Evolutionary conservation across 306 rosid species (phyloP).

Genomic region (Quercus cerris): DNA sequence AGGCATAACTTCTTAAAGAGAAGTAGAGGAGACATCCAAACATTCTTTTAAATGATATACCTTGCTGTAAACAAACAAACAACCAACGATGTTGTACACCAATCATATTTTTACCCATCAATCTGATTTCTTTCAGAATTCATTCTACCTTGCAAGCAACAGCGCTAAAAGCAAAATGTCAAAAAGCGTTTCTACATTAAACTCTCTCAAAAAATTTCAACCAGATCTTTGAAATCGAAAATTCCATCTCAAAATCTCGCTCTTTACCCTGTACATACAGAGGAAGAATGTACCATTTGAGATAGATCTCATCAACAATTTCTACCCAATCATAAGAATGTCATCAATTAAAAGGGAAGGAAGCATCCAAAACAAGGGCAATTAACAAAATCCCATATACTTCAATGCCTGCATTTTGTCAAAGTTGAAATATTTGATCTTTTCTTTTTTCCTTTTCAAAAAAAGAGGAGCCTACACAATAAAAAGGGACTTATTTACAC

Average conservation of each 20-base stretch:
- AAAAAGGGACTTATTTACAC: conserved; percentile 11
- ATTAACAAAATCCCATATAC: neutral
- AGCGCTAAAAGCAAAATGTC: neutral
- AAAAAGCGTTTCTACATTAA: neutral
- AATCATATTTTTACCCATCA: no score
- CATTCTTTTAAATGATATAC: neutral
- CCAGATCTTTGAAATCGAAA: no score
- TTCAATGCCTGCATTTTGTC: neutral
- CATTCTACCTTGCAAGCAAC: neutral
- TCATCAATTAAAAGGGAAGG: neutral
- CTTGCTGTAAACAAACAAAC: no score
- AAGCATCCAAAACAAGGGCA: neutral
- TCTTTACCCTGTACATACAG: no score
- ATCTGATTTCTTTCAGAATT: neutral
- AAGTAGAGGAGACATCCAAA: neutral
- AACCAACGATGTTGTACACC: no score
- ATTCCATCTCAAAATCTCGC: no score
- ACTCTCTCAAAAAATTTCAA: neutral
- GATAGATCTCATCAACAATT: no score
- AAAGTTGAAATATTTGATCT: neutral
- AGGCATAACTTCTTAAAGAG: neutral
- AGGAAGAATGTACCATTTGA: no score
- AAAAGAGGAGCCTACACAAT: neutral
- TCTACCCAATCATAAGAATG: neutral
- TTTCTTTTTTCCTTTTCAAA: neutral